These are phyloP conservation scores for Colletotrichum tropicicola DNA, from an alignment of 2,329 filamentous ascomycete genomes.

Conservation along the genomic window DNA sequence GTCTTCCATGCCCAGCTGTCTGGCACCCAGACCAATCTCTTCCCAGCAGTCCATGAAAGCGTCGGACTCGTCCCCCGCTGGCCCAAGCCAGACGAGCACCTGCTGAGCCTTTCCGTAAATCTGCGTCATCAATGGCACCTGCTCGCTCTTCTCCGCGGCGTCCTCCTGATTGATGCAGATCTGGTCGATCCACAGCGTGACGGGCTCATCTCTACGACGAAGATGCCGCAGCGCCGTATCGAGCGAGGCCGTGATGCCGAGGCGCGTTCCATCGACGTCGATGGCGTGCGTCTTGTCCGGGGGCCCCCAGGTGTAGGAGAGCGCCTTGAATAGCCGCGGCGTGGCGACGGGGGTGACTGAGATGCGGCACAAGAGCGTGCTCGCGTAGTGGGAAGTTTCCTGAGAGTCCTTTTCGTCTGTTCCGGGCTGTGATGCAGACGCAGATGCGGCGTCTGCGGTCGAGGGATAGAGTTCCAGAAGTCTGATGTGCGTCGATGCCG, in stretches of 20 bases:
- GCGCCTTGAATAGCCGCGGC: constrained; percentile 33
- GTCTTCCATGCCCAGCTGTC: constrained; percentile 30
- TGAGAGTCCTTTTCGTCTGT: constrained; percentile 1
- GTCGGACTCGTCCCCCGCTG: constrained; percentile 19
- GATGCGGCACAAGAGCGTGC: constrained; percentile 13
- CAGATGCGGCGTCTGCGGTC: neutral
- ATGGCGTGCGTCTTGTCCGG: constrained; percentile 12
- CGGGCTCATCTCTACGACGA: neutral
- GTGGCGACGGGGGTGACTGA: constrained; percentile 7
- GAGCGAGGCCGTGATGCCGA: constrained; percentile 27
- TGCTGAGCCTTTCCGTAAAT: constrained; percentile 44
- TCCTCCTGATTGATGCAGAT: constrained; percentile 51
- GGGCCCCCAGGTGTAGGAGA: constrained; percentile 38
- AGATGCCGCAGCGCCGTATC: constrained; percentile 22
- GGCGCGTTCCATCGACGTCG: neutral
- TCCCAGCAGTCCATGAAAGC: constrained; percentile 27
- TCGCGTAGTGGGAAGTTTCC: neutral
- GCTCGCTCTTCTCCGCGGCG: constrained; percentile 42
- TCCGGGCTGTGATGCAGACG: neutral
- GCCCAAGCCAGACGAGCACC: constrained; percentile 47
- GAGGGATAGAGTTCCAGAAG: constrained; percentile 19
- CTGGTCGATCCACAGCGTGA: constrained; percentile 49
- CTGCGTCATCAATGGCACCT: constrained; percentile 49
- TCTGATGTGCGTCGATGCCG: constrained; percentile 24
- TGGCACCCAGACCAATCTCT: constrained; percentile 38